A percentile compares a stretch with the other conserved stretches of the same genome.
Evolutionary conservation across 306 rosid genomes (phyloP).

Genomic region (Corylus americana): DNA sequence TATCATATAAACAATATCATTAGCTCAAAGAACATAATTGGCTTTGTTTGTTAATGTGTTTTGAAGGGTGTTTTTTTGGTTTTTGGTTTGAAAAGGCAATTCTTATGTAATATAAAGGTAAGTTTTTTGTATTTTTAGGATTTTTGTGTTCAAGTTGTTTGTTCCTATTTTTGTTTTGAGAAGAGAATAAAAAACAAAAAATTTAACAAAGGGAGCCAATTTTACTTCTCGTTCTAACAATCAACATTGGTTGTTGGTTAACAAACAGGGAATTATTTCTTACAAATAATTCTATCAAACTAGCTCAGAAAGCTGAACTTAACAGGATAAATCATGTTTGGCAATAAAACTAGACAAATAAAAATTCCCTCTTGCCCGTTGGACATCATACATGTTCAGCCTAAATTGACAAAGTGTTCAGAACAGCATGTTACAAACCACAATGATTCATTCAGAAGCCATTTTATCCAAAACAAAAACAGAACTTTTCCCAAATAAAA

Average conservation of each 20-base stretch:
- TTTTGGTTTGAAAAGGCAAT: too few relatives aligned
- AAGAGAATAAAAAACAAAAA: too few relatives aligned
- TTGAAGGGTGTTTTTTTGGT: too few relatives aligned
- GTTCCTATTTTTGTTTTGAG: too few relatives aligned
- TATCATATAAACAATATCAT: too few relatives aligned
- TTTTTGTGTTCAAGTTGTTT: too few relatives aligned
- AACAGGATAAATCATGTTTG: neutral
- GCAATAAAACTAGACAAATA: neutral
- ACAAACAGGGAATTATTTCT: neutral
- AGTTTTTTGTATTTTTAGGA: too few relatives aligned
- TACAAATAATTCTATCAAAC: neutral
- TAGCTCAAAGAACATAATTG: too few relatives aligned
- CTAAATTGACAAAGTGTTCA: neutral
- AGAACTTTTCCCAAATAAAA: constrained; percentile 16
- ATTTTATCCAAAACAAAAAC: constrained; percentile 4
- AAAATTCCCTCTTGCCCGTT: neutral
- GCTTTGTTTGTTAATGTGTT: too few relatives aligned
- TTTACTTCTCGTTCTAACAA: neutral
- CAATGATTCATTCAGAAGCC: neutral
- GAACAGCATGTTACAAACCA: constrained; percentile 14
- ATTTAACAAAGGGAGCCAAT: too few relatives aligned
- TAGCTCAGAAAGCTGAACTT: neutral
- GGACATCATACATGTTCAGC: neutral
- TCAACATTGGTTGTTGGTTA: too few relatives aligned
- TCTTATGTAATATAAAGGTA: too few relatives aligned